Base-by-base conservation (phyloP, 495 filamentous ascomycete genomes). In the Viridothelium virens region DNA sequence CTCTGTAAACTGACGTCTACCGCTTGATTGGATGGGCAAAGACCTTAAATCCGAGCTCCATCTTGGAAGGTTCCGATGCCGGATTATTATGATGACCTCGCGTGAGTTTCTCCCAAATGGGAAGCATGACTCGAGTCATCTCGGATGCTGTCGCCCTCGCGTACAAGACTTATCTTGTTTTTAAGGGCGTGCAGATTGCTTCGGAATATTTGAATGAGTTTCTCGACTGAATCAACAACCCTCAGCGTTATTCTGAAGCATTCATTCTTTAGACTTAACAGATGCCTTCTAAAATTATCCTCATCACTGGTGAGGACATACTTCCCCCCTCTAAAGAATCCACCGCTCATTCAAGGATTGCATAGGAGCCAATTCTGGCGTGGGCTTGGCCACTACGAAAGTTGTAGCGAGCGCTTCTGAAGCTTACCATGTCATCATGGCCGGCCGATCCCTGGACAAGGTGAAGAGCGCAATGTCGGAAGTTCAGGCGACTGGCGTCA, bases 361-460 rank as follows among this genome's bases (percentile, higher is more conserved):
- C 25, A 25, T 25, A 74, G 77, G 76, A 36, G 77, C 75, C 38
- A 79, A 75, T 65, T 70, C 68, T 39, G 77, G 77, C 25, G 68
- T 79, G 14, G 78, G 78, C 63, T 76, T 67, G 38, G 78, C 74
- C 12, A 67, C 74, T 0, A 61, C 74, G 2, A 69, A 71, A 61
- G 71, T 70, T 34, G 62, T 78, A 2, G 66, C 70, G 41, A 31
- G 59, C 25, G 67, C 73, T 33, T 75, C 75, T 6, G 46, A 64
- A 2, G 68, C 66, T 65, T 75, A 71, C 65, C 77, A 79, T 50
- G 72, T 79, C 68, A 74, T 79, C 64, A 73, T 80, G 61, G 67
- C 66, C 14, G 56, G 65, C 14, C 78, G 77, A 31, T 70, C 65
- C 61, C 67, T 73, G 3, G 36, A 46, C 2, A 79, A 79, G 68